These are phyloP conservation scores for Heritiera fomes DNA, from an alignment of 345 rosid genomes.

Conservation along the genomic window DNA sequence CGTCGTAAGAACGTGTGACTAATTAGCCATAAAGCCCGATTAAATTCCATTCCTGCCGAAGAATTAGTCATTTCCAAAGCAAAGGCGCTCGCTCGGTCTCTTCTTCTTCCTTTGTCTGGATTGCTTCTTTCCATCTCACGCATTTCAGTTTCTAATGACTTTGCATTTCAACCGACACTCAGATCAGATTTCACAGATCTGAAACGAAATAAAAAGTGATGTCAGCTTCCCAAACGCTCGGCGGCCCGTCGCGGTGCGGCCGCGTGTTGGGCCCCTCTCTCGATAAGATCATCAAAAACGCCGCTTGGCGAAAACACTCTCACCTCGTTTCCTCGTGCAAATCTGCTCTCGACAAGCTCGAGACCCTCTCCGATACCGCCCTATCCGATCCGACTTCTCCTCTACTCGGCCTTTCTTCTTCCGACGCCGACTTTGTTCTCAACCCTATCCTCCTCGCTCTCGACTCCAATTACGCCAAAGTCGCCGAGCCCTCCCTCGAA, in stretches of 20 bases:
- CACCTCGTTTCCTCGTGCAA: slow-evolving; percentile 83
- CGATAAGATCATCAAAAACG: slow-evolving; percentile 90
- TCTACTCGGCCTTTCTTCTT: slow-evolving; percentile 55
- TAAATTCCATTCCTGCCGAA: no score
- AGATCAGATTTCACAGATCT: slow-evolving; percentile 8
- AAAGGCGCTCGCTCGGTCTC: not conserved
- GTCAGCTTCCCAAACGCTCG: slow-evolving; percentile 72
- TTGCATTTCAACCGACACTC: not conserved
- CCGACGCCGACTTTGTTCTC: slow-evolving; percentile 66
- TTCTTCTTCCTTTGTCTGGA: not conserved
- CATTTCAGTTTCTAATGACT: slow-evolving; percentile 2
- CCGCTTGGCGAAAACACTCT: slow-evolving; percentile 95
- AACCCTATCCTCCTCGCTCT: slow-evolving; percentile 71
- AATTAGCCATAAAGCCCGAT: not conserved
- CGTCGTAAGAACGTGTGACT: not conserved
- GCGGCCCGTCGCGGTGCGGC: slow-evolving; percentile 79
- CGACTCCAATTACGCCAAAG: slow-evolving; percentile 66
- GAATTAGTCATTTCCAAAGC: not conserved
- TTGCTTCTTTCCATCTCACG: not conserved
- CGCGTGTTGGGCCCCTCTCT: slow-evolving; percentile 74
- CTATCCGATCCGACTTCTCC: slow-evolving; percentile 48
- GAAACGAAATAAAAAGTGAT: slow-evolving; percentile 19
- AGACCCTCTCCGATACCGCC: slow-evolving; percentile 45
- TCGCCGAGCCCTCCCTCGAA: slow-evolving; percentile 83
- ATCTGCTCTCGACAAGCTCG: slow-evolving; percentile 79